Evolutionary conservation across 2,329 filamentous ascomycete species (phyloP).

Genomic region (Amylocarpus encephaloides): DNA sequence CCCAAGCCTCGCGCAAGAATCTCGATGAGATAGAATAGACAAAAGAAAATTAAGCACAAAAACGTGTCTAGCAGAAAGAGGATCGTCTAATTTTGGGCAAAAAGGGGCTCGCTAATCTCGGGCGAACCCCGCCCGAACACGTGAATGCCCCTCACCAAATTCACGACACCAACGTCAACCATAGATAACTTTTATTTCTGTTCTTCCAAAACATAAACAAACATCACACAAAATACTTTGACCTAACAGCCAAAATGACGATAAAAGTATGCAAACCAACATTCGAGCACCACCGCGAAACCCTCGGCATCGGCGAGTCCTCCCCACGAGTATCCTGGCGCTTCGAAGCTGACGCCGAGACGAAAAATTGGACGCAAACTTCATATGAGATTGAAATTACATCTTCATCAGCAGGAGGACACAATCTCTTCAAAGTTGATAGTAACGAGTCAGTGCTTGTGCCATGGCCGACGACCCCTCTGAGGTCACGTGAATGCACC

Average conservation of each 20-base stretch:
- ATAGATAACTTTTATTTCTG: too few species aligned
- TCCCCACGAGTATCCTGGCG: slow-evolving; percentile 42
- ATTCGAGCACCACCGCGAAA: slow-evolving; percentile 24
- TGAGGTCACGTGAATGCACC: slow-evolving; percentile 27
- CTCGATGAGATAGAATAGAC: too few species aligned
- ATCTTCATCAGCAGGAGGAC: slow-evolving; percentile 6
- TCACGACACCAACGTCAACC: too few species aligned
- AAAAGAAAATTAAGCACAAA: too few species aligned
- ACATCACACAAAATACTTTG: too few species aligned
- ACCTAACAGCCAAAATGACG: not conserved
- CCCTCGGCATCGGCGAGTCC: slow-evolving; percentile 40
- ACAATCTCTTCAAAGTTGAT: slow-evolving; percentile 6
- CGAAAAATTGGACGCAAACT: slow-evolving; percentile 37
- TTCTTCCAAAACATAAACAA: too few species aligned
- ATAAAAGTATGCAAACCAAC: slow-evolving; percentile 5
- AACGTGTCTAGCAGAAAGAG: too few species aligned
- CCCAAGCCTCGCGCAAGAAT: too few species aligned
- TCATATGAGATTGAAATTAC: slow-evolving; percentile 40
- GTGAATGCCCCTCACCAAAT: too few species aligned
- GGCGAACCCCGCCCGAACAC: too few species aligned
- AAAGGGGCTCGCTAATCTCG: too few species aligned
- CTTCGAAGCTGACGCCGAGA: slow-evolving; percentile 34
- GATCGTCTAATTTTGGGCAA: too few species aligned
- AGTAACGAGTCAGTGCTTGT: slow-evolving; percentile 35
- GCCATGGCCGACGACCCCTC: slow-evolving; percentile 37